phyloP scores from a whole-genome alignment of 108 stramenopile species.

The Nannochloropsis gaditana region DNA sequence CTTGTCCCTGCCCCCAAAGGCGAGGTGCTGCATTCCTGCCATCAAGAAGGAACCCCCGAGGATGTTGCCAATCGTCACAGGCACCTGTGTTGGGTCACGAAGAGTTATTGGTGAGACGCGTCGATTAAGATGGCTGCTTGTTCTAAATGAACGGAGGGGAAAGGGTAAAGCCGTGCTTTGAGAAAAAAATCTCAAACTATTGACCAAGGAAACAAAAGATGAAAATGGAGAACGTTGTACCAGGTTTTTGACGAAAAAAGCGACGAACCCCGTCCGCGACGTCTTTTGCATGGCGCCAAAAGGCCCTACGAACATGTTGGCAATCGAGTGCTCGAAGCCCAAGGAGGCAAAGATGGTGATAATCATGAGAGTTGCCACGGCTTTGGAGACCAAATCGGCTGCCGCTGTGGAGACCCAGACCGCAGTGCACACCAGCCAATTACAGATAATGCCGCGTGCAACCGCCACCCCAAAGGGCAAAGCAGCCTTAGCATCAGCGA shows the following conservation, averaged over 20 bases:
- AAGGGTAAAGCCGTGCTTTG: neutral
- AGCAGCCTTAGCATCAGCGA: conserved; percentile 23
- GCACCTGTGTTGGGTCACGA: conserved; percentile 52
- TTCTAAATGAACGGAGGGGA: neutral
- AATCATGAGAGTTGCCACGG: conserved; percentile 41
- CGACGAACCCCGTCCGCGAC: neutral
- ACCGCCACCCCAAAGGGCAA: conserved; percentile 57
- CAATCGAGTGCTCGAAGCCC: conserved; percentile 70
- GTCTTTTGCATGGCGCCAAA: neutral
- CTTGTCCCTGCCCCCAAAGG: conserved; percentile 1
- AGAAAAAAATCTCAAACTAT: too few relatives aligned
- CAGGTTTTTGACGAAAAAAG: neutral
- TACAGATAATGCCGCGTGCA: conserved; percentile 75
- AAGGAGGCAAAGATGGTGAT: conserved; percentile 52
- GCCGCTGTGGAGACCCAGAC: conserved; percentile 41
- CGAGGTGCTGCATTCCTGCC: conserved; percentile 14
- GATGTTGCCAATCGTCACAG: conserved; percentile 89
- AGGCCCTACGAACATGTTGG: conserved; percentile 68
- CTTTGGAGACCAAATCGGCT: conserved; percentile 35
- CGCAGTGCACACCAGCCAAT: conserved; percentile 58
- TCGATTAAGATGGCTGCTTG: too few relatives aligned
- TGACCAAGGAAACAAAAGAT: neutral
- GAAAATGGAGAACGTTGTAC: neutral
- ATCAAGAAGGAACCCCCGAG: conserved; percentile 70
- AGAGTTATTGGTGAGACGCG: too few relatives aligned